Evolutionary conservation across 495 filamentous ascomycete genomes (phyloP), one percentile per base, ranked within the genome.

Genomic region (Bathelium albidoporum): DNA sequence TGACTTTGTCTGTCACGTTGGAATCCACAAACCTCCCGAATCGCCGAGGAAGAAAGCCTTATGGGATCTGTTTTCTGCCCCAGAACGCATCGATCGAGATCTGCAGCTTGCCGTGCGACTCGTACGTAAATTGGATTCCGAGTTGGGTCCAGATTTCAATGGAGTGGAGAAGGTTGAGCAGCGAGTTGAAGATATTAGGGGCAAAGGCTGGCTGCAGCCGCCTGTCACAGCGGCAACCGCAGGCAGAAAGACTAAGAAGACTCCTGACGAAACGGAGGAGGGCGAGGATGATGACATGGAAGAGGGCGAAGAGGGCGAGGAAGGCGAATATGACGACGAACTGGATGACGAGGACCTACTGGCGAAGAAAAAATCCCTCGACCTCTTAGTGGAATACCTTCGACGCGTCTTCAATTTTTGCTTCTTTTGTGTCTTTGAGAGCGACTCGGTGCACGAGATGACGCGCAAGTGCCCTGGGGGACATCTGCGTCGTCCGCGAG

Each of bases 361-460:
- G 36, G 82, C 85, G 24, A 90, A 93, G 79, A 97, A 97, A 78
- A 99, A 99, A 82, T 91, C 90, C 69, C 82, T 99, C 41, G 94
- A 99, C 73, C 77, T 99, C 59, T 81, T 94, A 73, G 93, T 99
- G 39, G 94, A 98, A 74, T 98, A 98, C 73, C 82, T 98, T 59
- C 90, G 94, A 39, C 86, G 94, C 16, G 93, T 97, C 60, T 94
- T 92, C 83, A 96, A 93, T 73, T 97, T 97, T 77, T 98, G 94
- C 79, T 96, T 98, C 79, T 98, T 97, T 79, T 98, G 94, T 75
- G 94, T 98, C 29, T 97, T 97, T 70, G 95, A 97, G 74, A 91
- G 90, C 73, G 94, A 98, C 73, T 97, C 93, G 0, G 86, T 98
- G 41, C 95, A 97, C 70, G 94, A 97, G 73, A 80, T 98, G 58